These are phyloP conservation scores for Ceriops zippeliana DNA, from an alignment of 345 rosid species.

Conservation along the genomic window DNA sequence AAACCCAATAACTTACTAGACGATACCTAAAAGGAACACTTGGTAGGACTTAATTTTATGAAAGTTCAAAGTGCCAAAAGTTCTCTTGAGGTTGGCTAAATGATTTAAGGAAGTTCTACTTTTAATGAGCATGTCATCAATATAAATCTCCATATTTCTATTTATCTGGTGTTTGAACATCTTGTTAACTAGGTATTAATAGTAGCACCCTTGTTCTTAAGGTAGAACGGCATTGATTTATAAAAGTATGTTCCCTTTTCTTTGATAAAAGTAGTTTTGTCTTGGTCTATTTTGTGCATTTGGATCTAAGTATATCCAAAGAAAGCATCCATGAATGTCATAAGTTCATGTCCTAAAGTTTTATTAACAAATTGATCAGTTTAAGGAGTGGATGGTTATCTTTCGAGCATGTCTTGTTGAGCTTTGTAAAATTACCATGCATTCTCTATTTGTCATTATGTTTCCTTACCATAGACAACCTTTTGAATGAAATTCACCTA, in stretches of 20 bases:
- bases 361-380: not conserved
- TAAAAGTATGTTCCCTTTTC: not conserved
- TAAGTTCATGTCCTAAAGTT: not conserved
- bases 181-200: not conserved
- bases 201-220: not conserved
- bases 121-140: not conserved
- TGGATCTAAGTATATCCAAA: too few species aligned
- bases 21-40: not conserved
- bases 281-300: not conserved
- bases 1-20: not conserved
- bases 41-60: not conserved
- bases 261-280: not conserved
- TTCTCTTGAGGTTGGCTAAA: fast-evolving
- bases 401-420: not conserved
- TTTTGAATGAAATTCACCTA: not conserved
- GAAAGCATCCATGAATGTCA: not conserved
- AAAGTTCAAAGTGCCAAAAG: not conserved
- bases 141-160: not conserved
- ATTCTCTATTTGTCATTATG: not conserved
- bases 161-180: not conserved
- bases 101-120: not conserved
- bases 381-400: not conserved
- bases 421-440: not conserved
- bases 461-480: not conserved
- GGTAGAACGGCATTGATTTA: not conserved